Evolutionary conservation across 805 yeast species (phyloP).

Genomic region (Isabelozyma gotoi): DNA sequence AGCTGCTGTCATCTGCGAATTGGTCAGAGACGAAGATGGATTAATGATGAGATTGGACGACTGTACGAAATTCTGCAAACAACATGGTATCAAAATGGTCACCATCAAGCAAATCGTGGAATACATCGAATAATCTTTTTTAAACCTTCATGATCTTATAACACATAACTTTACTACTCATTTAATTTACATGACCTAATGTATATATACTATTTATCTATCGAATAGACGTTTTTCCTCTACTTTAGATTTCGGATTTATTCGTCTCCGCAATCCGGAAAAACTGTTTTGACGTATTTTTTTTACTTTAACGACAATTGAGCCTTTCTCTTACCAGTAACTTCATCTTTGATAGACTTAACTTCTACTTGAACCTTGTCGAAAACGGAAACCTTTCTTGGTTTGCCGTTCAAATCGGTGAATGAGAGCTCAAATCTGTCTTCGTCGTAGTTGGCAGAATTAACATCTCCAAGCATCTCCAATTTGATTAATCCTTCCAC

Average conservation of each 20-base stretch:
- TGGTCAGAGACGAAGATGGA: slow-evolving; percentile 91
- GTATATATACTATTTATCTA: background rate
- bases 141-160: too few species aligned
- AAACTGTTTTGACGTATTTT: background rate
- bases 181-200: background rate
- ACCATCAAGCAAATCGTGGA: slow-evolving; percentile 74
- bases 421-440: slow-evolving; percentile 70
- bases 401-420: slow-evolving; percentile 41
- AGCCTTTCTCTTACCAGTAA: slow-evolving; percentile 91
- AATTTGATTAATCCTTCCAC: slow-evolving; percentile 89
- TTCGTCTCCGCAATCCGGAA: background rate
- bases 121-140: slow-evolving; percentile 31
- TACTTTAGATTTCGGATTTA: background rate
- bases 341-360: slow-evolving; percentile 76
- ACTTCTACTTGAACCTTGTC: slow-evolving; percentile 85
- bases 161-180: background rate
- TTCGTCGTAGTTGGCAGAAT: slow-evolving; percentile 70
- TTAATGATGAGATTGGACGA: slow-evolving; percentile 92
- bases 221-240: background rate
- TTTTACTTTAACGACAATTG: slow-evolving; percentile 58
- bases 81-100: slow-evolving; percentile 65
- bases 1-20: slow-evolving; percentile 90
- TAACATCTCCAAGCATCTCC: slow-evolving; percentile 68
- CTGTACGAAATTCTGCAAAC: slow-evolving; percentile 67
- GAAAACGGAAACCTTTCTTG: slow-evolving; percentile 65